These are phyloP conservation scores for Malania oleifera DNA, from an alignment of 164 flowering plant species.

Conservation along the genomic window DNA sequence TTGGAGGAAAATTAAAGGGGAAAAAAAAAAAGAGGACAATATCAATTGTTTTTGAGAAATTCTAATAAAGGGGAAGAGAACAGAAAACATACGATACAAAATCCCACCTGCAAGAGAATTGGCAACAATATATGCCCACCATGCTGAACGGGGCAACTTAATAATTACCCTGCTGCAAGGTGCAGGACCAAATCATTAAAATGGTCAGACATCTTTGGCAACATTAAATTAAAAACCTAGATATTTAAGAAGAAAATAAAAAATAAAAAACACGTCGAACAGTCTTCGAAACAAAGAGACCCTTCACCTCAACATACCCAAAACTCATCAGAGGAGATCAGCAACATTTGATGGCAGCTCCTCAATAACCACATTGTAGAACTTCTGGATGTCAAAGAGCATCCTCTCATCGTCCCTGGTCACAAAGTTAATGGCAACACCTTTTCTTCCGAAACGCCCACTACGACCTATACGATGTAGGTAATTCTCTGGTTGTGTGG, in stretches of 20 bases:
- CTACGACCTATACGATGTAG: conserved; percentile 89
- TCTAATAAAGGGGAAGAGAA: background rate
- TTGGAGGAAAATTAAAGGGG: too few species aligned
- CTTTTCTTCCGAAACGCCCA: conserved; percentile 85
- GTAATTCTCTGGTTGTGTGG: conserved; percentile 86
- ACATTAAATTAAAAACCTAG: conserved; percentile 14
- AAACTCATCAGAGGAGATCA: conserved; percentile 55
- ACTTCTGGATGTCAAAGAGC: conserved; percentile 75
- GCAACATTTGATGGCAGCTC: conserved; percentile 79
- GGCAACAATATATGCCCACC: conserved; percentile 17
- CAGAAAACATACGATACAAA: conserved; percentile 15
- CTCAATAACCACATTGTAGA: conserved; percentile 69
- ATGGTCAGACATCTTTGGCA: conserved; percentile 17
- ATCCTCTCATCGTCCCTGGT: conserved; percentile 75
- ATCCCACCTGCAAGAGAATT: conserved; percentile 22
- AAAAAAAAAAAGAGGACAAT: too few species aligned
- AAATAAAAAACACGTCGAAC: conserved; percentile 8
- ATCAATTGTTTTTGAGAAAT: too few species aligned
- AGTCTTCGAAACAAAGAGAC: conserved; percentile 14
- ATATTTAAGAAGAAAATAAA: background rate
- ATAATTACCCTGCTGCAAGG: conserved; percentile 16
- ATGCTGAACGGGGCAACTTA: conserved; percentile 2
- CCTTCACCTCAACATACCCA: conserved; percentile 19
- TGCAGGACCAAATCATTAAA: conserved; percentile 20
- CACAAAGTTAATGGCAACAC: conserved; percentile 83